phyloP scores from a whole-genome alignment of 2,329 filamentous ascomycete species.

The Neoarthrinium moseri region DNA sequence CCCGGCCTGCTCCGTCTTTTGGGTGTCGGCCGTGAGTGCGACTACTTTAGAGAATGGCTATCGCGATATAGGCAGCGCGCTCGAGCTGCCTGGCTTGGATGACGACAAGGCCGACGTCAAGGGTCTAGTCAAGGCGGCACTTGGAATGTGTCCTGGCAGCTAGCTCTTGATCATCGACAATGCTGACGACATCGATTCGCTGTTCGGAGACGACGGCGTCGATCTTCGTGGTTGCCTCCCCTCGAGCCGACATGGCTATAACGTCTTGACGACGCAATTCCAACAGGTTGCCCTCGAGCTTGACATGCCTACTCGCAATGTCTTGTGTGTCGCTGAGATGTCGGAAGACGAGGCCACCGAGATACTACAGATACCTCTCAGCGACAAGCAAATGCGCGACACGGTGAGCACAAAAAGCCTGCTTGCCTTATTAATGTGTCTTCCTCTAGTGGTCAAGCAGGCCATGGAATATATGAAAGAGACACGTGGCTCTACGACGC shows the following conservation, averaged over 20 bases:
- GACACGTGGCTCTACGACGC: conserved; percentile 16
- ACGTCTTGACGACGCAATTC: conserved; percentile 27
- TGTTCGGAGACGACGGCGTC: conserved; percentile 17
- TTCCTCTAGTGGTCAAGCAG: background rate
- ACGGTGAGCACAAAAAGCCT: conserved; percentile 14
- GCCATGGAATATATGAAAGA: conserved; percentile 24
- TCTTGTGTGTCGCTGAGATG: conserved; percentile 8
- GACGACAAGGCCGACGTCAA: too few relatives aligned
- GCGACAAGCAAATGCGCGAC: conserved; percentile 2
- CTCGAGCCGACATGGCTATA: conserved; percentile 22
- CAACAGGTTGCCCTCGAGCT: conserved; percentile 12
- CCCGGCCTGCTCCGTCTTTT: too few relatives aligned
- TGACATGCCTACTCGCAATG: background rate
- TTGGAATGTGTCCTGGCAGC: too few relatives aligned
- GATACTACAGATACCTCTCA: background rate
- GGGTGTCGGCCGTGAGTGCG: too few relatives aligned
- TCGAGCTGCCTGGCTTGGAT: too few relatives aligned
- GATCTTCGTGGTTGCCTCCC: conserved; percentile 28
- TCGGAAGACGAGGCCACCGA: background rate
- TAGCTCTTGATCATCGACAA: conserved; percentile 48
- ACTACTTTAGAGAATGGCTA: too few relatives aligned
- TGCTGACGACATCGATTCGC: conserved; percentile 34
- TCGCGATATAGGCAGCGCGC: too few relatives aligned
- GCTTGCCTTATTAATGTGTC: conserved; percentile 25
- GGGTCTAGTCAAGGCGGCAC: too few relatives aligned